A percentile compares a stretch with the other conserved stretches of the same genome.
Conservation (phyloP, 441 rosid species). For the Gossypium lobatum region DNA sequence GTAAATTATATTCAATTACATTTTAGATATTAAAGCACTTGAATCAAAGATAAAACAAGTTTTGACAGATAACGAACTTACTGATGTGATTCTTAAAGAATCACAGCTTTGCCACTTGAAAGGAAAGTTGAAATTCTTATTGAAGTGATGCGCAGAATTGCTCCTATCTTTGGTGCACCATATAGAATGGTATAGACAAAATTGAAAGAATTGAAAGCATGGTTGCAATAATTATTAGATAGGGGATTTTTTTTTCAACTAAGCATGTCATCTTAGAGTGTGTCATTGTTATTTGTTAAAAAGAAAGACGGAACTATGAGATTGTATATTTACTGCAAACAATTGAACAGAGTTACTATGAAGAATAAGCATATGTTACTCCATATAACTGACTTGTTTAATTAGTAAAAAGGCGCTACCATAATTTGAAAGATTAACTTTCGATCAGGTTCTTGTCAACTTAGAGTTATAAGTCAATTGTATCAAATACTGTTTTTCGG, state of each 20-base stretch:
- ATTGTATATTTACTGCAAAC: neutral
- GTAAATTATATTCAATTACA: no score
- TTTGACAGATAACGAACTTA: neutral
- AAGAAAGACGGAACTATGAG: neutral
- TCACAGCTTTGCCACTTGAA: no score
- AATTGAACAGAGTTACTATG: neutral
- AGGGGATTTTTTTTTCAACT: neutral
- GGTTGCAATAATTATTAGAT: neutral
- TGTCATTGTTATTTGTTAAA: no score
- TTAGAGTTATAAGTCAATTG: neutral
- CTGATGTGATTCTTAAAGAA: neutral
- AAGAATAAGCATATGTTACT: neutral
- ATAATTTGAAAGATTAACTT: no score
- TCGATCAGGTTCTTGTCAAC: neutral
- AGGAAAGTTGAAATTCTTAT: neutral
- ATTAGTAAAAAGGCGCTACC: neutral
- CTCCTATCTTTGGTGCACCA: neutral
- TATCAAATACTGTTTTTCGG: neutral
- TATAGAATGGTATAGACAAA: neutral
- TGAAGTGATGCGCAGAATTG: neutral
- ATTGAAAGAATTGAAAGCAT: neutral
- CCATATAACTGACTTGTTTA: neutral
- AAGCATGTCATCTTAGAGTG: neutral
- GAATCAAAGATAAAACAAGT: neutral
- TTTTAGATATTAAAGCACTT: neutral